Percentiles rank a stretch among this genome's conserved stretches.
Conservation (phyloP, 2,329 filamentous ascomycete genomes). For the Chrysoporthe cubensis region DNA sequence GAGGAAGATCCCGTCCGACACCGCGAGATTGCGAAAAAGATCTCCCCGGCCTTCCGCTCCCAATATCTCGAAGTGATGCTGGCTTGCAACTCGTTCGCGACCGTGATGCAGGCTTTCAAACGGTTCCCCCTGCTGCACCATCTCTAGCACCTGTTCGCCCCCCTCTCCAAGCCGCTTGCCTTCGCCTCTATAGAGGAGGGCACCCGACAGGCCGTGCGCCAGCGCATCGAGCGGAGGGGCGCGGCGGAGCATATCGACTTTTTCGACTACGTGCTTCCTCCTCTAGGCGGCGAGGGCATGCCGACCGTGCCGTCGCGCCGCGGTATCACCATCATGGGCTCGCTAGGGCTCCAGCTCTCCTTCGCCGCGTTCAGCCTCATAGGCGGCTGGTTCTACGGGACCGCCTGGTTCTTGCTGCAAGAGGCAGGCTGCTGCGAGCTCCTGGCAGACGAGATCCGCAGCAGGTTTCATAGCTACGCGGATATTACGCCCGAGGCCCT, state of each 20-base stretch:
- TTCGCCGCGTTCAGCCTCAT: background rate
- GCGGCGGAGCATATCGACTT: background rate
- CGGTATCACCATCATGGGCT: background rate
- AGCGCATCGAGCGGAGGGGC: constrained; percentile 6
- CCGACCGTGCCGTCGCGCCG: background rate
- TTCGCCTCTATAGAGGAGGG: constrained; percentile 2
- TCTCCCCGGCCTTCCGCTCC: constrained; percentile 28
- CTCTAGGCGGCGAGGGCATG: background rate
- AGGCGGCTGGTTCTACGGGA: background rate
- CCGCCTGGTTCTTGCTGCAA: background rate
- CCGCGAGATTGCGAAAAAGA: constrained; percentile 25
- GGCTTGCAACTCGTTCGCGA: no score
- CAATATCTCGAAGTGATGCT: no score
- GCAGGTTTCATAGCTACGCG: constrained; percentile 1
- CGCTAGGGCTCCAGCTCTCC: background rate
- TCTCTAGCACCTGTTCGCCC: constrained; percentile 7
- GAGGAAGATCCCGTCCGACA: constrained; percentile 23
- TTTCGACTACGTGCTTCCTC: background rate
- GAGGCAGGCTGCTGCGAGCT: background rate
- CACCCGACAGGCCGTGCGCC: background rate
- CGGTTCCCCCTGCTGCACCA: constrained; percentile 2
- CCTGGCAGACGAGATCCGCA: background rate
- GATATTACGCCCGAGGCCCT: constrained; percentile 1
- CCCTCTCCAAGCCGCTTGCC: background rate
- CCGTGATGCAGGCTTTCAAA: background rate